Evolutionary conservation across 495 filamentous ascomycete species (phyloP).

Genomic region (Podospora pseudopauciseta): DNA sequence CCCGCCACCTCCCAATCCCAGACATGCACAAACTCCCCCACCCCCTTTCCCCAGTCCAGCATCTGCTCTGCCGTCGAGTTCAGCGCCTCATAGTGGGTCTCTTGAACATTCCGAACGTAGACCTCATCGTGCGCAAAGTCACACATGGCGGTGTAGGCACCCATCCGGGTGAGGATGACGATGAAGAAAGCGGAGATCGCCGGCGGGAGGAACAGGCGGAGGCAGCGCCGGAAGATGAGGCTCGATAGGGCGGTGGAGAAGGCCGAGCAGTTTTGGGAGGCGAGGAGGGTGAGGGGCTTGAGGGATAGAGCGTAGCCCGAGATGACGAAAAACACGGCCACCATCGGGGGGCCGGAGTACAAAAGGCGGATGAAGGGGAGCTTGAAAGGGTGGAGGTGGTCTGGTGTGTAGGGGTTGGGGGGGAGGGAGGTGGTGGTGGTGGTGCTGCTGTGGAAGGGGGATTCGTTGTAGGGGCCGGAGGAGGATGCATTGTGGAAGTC

Average conservation of each 20-base stretch:
- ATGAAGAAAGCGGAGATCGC: slow-evolving; percentile 57
- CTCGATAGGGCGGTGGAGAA: slow-evolving; percentile 49
- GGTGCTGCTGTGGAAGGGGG: background rate
- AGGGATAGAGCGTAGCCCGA: slow-evolving; percentile 67
- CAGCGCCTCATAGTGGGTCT: slow-evolving; percentile 34
- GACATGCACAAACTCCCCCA: slow-evolving; percentile 38
- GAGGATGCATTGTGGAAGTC: background rate
- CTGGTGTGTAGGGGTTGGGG: slow-evolving; percentile 12
- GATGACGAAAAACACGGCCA: slow-evolving; percentile 73
- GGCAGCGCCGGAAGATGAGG: slow-evolving; percentile 61
- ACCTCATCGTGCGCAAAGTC: slow-evolving; percentile 34
- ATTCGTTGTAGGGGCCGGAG: background rate
- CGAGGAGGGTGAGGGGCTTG: slow-evolving; percentile 59
- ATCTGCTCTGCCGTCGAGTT: background rate
- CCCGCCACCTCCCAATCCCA: slow-evolving; percentile 40
- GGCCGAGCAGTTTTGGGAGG: slow-evolving; percentile 38
- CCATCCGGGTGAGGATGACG: slow-evolving; percentile 53
- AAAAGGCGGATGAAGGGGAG: slow-evolving; percentile 64
- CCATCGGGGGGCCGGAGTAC: slow-evolving; percentile 67
- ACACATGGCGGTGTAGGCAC: slow-evolving; percentile 45
- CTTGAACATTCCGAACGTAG: slow-evolving; percentile 40
- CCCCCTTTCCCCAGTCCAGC: slow-evolving; percentile 26
- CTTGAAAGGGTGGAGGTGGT: slow-evolving; percentile 49
- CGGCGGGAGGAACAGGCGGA: slow-evolving; percentile 65
- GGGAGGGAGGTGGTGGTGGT: slow-evolving; percentile 27